phyloP scores from a whole-genome alignment of 2,329 filamentous ascomycete species.

The Fusarium sp. region DNA sequence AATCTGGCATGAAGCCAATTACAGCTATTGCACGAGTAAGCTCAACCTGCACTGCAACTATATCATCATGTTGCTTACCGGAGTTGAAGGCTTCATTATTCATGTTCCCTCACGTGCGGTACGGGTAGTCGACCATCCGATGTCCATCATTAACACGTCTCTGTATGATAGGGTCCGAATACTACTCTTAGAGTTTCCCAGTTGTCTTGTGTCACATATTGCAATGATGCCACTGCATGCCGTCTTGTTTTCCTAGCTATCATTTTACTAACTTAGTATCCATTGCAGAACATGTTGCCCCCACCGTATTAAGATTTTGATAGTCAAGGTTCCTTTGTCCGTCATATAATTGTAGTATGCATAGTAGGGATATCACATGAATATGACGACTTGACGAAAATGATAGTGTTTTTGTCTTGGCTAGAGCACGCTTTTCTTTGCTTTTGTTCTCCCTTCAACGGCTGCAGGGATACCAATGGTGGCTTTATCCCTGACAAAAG shows the following conservation, averaged over 20 bases:
- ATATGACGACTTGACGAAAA: background rate
- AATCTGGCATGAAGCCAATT: conserved; percentile 15
- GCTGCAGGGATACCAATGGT: conserved; percentile 1
- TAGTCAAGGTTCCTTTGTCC: conserved; percentile 10
- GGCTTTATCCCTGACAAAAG: conserved; percentile 11
- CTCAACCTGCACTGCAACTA: conserved; percentile 2
- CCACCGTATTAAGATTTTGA: background rate
- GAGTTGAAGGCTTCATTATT: conserved; percentile 5
- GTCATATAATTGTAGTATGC: conserved; percentile 14
- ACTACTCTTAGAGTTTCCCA: conserved; percentile 16
- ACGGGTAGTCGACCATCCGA: background rate
- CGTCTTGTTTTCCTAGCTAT: background rate
- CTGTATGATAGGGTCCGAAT: background rate
- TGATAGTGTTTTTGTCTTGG: background rate
- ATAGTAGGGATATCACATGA: conserved; percentile 10
- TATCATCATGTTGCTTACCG: background rate
- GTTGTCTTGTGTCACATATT: background rate
- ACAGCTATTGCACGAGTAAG: background rate
- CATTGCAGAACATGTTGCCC: conserved; percentile 4
- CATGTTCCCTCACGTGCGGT: background rate
- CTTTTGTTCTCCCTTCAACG: background rate
- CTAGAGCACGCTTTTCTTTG: background rate
- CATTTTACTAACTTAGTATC: background rate
- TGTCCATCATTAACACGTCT: background rate
- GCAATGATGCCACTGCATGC: background rate